Percentiles rank a stretch among this genome's conserved stretches.
Conservation (phyloP, 768 basidiomycete species). For the Pluteus cervinus region DNA sequence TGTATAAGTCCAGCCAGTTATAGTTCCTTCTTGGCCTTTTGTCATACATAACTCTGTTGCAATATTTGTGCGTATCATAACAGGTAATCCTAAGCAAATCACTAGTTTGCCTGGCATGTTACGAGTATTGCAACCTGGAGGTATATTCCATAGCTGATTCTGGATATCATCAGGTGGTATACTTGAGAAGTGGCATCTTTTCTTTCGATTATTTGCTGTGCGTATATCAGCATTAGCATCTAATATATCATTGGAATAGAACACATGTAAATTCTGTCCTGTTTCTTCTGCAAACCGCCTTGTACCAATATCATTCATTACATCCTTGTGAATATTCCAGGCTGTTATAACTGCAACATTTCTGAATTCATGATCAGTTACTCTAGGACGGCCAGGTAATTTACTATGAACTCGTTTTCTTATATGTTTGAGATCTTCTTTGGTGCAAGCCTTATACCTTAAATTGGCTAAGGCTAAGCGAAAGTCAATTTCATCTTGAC, state of each 20-base stretch:
- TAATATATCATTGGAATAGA: constrained; percentile 18
- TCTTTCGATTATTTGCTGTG: constrained; percentile 17
- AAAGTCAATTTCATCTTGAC: constrained; percentile 17
- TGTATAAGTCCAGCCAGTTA: constrained; percentile 20
- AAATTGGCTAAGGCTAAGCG: constrained; percentile 27
- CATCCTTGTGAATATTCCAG: constrained; percentile 28
- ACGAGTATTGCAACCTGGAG: too few relatives aligned
- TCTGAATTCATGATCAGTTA: constrained; percentile 18
- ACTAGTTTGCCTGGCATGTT: constrained; percentile 22
- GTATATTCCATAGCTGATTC: too few relatives aligned
- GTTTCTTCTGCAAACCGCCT: constrained; percentile 27
- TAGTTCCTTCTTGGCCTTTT: constrained; percentile 26
- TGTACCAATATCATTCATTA: constrained; percentile 26
- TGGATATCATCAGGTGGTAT: too few relatives aligned
- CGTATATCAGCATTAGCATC: constrained; percentile 1
- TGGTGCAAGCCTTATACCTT: constrained; percentile 33
- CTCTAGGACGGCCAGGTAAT: too few relatives aligned
- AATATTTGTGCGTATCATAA: too few relatives aligned
- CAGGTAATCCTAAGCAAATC: constrained; percentile 25
- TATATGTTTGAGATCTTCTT: constrained; percentile 29
- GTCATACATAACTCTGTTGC: constrained; percentile 29
- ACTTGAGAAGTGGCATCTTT: constrained; percentile 28
- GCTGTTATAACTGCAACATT: constrained; percentile 33
- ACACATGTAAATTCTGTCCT: constrained; percentile 14
- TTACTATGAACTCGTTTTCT: too few relatives aligned